These are phyloP conservation scores for Leucosporidium yakuticum DNA, from an alignment of 768 basidiomycete species.

Conservation along the genomic window DNA sequence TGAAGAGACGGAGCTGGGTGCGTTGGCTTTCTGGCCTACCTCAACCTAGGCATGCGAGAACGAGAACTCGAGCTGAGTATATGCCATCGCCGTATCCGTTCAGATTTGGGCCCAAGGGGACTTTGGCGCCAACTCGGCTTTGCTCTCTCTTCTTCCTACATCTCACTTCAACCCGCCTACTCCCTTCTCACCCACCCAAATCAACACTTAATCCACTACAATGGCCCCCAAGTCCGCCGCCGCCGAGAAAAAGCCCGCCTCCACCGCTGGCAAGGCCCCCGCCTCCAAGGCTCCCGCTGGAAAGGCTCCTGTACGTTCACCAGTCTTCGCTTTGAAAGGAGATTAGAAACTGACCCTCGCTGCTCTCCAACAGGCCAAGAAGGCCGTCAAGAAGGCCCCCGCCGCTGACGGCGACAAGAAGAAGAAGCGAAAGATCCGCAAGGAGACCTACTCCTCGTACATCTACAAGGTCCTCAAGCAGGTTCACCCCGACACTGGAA, in stretches of 20 bases:
- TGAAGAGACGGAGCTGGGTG: no score
- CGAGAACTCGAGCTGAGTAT: no score
- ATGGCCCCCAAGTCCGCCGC: no score
- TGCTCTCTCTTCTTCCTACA: no score
- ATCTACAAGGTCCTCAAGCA: conserved; percentile 97
- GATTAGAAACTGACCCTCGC: conserved; percentile 7
- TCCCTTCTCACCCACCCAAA: no score
- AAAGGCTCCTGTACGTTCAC: conserved; percentile 25
- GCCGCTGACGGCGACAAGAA: conserved; percentile 45
- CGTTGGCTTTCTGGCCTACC: no score
- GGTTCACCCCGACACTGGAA: conserved; percentile 97
- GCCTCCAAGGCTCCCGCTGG: conserved; percentile 33
- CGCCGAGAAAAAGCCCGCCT: conserved; percentile 4
- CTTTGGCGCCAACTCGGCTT: no score
- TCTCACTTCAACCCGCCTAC: no score
- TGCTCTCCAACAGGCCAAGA: conserved; percentile 33
- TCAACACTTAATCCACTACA: no score
- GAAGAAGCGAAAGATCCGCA: conserved; percentile 58
- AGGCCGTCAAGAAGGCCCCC: conserved; percentile 38
- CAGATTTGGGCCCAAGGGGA: no score
- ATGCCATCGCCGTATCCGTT: no score
- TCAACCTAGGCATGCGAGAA: no score
- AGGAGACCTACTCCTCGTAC: conserved; percentile 83
- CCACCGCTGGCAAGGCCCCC: conserved; percentile 49
- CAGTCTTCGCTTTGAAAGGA: conserved; percentile 22